These are phyloP conservation scores for Suillus placidus DNA, from an alignment of 768 basidiomycete genomes.

Conservation along the genomic window DNA sequence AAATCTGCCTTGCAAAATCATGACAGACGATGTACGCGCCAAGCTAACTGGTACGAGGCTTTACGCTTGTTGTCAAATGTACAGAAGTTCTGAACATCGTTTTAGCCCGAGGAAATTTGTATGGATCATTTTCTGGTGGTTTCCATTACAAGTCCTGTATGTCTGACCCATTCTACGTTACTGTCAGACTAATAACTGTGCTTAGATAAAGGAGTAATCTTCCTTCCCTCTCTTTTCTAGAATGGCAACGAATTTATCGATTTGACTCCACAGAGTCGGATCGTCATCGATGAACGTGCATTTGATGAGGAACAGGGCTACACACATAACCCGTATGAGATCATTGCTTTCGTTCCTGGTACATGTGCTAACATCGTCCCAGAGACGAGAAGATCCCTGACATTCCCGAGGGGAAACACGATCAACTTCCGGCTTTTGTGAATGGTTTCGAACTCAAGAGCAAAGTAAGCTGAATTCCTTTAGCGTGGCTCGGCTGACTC, in stretches of 20 bases:
- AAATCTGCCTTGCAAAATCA: conserved; percentile 12
- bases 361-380: neutral
- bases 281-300: neutral
- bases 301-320: neutral
- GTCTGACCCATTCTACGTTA: conserved; percentile 5
- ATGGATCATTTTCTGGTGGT: conserved; percentile 15
- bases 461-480: conserved; percentile 33
- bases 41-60: conserved; percentile 13
- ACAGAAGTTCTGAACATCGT: neutral
- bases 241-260: conserved; percentile 60
- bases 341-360: neutral
- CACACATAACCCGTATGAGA: neutral
- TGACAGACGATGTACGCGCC: conserved; percentile 13
- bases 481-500: neutral
- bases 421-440: conserved; percentile 57
- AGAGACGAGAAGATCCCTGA: conserved; percentile 29
- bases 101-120: conserved; percentile 18
- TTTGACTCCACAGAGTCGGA: conserved; percentile 17
- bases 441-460: conserved; percentile 65
- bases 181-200: neutral
- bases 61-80: neutral
- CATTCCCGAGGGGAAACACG: conserved; percentile 53
- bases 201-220: conserved; percentile 19
- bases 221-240: conserved; percentile 47
- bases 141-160: conserved; percentile 20